Evolutionary conservation across 306 rosid species (phyloP).

Genomic region (barrel medic (Medicago truncatula)): DNA sequence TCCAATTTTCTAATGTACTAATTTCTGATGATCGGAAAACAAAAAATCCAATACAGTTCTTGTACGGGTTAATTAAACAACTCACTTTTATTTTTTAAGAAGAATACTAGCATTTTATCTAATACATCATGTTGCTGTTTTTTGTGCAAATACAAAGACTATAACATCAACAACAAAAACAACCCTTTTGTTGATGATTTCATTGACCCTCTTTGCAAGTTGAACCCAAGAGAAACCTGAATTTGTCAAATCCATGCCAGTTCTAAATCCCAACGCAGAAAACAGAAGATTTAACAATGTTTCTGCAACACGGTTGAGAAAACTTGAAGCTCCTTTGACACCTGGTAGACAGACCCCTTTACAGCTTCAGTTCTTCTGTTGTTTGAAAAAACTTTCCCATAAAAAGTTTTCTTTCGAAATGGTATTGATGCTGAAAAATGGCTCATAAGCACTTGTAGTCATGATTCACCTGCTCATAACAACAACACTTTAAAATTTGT

Average conservation of each 20-base stretch:
- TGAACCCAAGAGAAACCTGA: constrained; percentile 88
- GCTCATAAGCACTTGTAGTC: constrained; percentile 81
- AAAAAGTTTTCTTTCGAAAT: constrained; percentile 84
- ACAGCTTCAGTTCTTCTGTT: constrained; percentile 61
- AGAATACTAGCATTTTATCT: no score
- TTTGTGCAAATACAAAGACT: constrained; percentile 34
- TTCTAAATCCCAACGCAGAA: constrained; percentile 49
- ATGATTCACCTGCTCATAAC: constrained; percentile 82
- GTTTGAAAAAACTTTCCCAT: constrained; percentile 51
- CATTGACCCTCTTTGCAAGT: constrained; percentile 90
- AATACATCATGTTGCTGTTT: no score
- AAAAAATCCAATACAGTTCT: no score
- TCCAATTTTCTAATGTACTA: no score
- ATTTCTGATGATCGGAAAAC: no score
- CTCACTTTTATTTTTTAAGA: no score
- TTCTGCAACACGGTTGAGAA: constrained; percentile 60
- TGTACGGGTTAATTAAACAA: no score
- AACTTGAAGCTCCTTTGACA: constrained; percentile 74
- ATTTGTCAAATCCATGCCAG: constrained; percentile 81
- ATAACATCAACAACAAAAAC: constrained; percentile 19
- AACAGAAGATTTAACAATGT: constrained; percentile 47
- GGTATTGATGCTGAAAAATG: constrained; percentile 99
- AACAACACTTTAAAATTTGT: constrained; percentile 39
- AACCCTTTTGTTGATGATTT: constrained; percentile 78
- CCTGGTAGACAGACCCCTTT: constrained; percentile 83